Conservation (phyloP, 176 grass and related monocot genomes). For the Triticum dicoccoides region DNA sequence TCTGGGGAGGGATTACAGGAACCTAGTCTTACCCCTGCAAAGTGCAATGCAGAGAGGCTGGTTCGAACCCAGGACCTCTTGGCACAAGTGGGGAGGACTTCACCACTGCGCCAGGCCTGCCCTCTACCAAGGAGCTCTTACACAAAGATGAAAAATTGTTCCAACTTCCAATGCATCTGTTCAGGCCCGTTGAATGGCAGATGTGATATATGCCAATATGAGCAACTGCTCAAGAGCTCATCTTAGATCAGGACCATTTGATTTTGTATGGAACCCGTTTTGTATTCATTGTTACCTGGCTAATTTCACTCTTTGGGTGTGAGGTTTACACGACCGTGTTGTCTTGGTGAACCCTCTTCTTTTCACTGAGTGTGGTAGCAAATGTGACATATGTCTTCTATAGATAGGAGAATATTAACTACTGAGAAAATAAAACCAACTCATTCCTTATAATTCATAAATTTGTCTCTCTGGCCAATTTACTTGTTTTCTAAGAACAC, state of each 20-base stretch:
- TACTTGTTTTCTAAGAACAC: not conserved
- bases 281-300: not conserved
- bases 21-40: no score
- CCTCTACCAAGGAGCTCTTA: not conserved
- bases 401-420: not conserved
- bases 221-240: not conserved
- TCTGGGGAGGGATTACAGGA: no score
- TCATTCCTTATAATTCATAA: not conserved
- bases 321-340: not conserved
- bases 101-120: no score
- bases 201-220: not conserved
- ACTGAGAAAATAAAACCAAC: not conserved
- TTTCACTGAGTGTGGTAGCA: not conserved
- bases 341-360: not conserved
- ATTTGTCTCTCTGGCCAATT: not conserved
- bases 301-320: not conserved
- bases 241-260: not conserved
- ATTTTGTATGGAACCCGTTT: not conserved
- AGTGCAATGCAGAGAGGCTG: no score
- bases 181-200: not conserved
- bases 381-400: not conserved
- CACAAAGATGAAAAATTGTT: conserved; percentile 2
- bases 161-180: not conserved
- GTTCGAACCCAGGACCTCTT: no score
- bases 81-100: no score